Base-by-base conservation (phyloP, 164 flowering plant genomes). In the Euptelea pleiosperma region DNA sequence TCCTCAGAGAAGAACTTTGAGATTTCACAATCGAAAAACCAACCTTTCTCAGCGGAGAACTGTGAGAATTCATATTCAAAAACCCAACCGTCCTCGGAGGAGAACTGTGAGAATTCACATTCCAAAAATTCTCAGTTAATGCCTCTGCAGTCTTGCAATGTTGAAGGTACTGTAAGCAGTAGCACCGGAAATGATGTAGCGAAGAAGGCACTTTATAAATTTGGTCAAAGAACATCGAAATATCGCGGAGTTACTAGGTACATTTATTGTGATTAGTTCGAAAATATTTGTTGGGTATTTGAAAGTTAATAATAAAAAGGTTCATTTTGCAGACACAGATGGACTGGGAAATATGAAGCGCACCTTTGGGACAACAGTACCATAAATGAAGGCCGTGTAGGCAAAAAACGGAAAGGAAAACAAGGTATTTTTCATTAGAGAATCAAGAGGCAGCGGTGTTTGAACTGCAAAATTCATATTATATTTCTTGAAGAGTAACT, bases 371-470 rank as follows among this genome's bases (percentile, higher is more conserved):
- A 66, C 39, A 61, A 49, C 25, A 53, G 41, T 30, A 29, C 47
- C 7, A 7, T 48, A 11, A 53, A 37, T 42, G 69, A 59, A 59
- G 53, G 50, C 2, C 64, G 52, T 4, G n/a, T n/a, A n/a, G n/a
- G n/a, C n/a, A n/a, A n/a, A n/a, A 60, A 55, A 60, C 70, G 64
- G n/a, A 66, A 66, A 66, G 70, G 70, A 60, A 66, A 66, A 22
- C 70, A 66, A 66, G 70, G 70, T 66, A 66, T 15, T 2, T 15
- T 65, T 45, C 18, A 3, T 22, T n/a, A 26, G 3, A 4, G 18
- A 31, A 4, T 30, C 18, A 31, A 43, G 28, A 46, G 29, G 15
- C 36, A 22, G 26, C 16, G 12, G 40, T 33, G 15, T 28, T 45
- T 51, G n/a, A n/a, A n/a, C 29, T 57, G 22, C 18, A 8, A 28